Base-by-base conservation (phyloP, 441 rosid species). In the Mallotus japonicus region DNA sequence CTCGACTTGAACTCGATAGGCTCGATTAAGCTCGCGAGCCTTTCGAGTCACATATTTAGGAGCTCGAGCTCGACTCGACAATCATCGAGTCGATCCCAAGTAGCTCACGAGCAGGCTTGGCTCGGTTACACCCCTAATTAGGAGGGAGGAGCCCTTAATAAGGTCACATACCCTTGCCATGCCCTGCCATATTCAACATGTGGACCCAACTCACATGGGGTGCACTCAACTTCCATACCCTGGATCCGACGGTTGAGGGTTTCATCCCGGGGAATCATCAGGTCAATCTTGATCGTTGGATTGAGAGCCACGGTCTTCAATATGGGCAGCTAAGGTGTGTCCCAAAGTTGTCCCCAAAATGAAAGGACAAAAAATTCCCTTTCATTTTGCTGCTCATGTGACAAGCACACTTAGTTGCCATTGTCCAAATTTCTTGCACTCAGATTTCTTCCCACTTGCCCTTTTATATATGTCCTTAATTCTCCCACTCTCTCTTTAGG, bases 331-430 rank as follows among this genome's bases (percentile, higher is more conserved):
- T 71, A 55, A 59, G 63, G 58, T 51, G 47, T 85, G 91, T 84
- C 87, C 79, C 63, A 59, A 60, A 49, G 14, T 22, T 87, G 87
- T 84, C 85, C 81, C 87, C 75, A 16, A 12, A 49, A 37, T 32
- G 46, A 14, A 20, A 19, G 49, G 83, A 76, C 88, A 83, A 10
- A 57, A 8, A 47, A 16, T 13, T 53, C 17, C 22, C 47, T 72
- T 75, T 56, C 32, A 56, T 71, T 67, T 50, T 80, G 82, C 81
- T 79, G 83, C 73, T 81, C 83, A 51, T 63, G 75, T 74, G 77
- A 80, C 81, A 51, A 44, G 70, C 87, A 80, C 63, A 60, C 15
- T 54, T 66, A 54, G 71, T 76, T 76, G 75, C 76, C 53, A 55
- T 16, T 76, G 55, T 73, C 77, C 77, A 9, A 42, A 57, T 59